Percentiles rank a stretch among this genome's conserved stretches.
Evolutionary conservation across 2,329 filamentous ascomycete genomes (phyloP).

Genomic region (Lojkania enalia): DNA sequence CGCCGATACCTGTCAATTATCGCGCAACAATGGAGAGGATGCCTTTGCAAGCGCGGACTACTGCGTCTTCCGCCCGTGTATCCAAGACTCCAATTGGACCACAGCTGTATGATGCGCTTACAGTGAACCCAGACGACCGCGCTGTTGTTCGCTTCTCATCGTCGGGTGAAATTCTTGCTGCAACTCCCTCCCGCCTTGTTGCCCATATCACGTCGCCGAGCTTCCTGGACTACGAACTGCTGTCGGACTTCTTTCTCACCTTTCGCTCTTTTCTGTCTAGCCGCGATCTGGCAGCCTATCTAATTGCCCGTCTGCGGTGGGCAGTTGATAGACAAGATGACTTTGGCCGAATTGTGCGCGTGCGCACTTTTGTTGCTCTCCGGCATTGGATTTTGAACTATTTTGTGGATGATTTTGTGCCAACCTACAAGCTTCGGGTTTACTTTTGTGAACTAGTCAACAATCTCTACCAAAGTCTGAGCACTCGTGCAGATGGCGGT

Average conservation of each 20-base stretch:
- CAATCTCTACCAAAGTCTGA: slow-evolving; percentile 57
- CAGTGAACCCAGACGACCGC: slow-evolving; percentile 79
- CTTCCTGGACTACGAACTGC: slow-evolving; percentile 93
- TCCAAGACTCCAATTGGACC: slow-evolving; percentile 54
- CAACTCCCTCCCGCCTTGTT: slow-evolving; percentile 86
- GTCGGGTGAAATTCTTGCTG: slow-evolving; percentile 78
- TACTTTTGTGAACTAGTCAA: slow-evolving; percentile 85
- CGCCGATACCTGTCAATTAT: slow-evolving; percentile 36
- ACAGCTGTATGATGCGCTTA: slow-evolving; percentile 79
- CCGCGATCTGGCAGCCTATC: slow-evolving; percentile 75
- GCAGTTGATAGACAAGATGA: slow-evolving; percentile 79
- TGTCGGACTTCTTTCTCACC: slow-evolving; percentile 97
- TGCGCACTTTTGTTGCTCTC: slow-evolving; percentile 91
- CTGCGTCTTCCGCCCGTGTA: slow-evolving; percentile 39
- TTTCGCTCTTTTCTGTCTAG: slow-evolving; percentile 85
- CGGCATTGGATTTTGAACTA: slow-evolving; percentile 99
- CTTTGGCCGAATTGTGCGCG: slow-evolving; percentile 88
- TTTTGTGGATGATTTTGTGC: slow-evolving; percentile 90
- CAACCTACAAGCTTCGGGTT: slow-evolving; percentile 71
- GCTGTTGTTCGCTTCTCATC: slow-evolving; percentile 81
- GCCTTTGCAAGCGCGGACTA: slow-evolving; percentile 35
- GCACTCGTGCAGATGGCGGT: slow-evolving; percentile 55
- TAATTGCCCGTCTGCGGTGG: slow-evolving; percentile 85
- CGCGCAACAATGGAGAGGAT: slow-evolving; percentile 42
- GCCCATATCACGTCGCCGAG: slow-evolving; percentile 95